Evolutionary conservation across 2,329 filamentous ascomycete genomes (phyloP), one percentile per base, ranked within the genome.

Genomic region (Fusarium graminum): DNA sequence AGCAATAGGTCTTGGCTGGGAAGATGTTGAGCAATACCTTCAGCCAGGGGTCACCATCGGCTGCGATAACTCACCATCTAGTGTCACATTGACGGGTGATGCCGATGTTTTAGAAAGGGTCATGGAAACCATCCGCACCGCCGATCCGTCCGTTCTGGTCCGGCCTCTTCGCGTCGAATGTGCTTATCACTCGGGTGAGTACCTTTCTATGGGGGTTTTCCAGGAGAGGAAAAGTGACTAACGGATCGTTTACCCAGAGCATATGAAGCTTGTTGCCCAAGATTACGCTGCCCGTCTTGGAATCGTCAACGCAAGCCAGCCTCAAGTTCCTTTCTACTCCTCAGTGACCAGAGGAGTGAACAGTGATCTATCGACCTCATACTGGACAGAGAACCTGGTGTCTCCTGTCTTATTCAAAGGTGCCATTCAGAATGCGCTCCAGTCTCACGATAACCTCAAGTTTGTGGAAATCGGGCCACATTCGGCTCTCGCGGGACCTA

Each of bases 101-200:
- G 30, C 39, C 39, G 16, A 52, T 44, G 29, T 38, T 43, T 29
- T 52, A 7, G 49, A 52, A 52, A 36, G 22, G 39, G 49, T 52
- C n/a, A 38, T 52, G 49, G 49, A 28, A 38, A 52, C 29, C 22
- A 52, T 52, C 49, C 49, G 39, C 9, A 52, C 22, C 49, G 39
- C 39, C 39, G 49, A 52, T 38, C 39, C 39, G 22, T 52, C 49
- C 7, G 49, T 52, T 36, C 36, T 52, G 30, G 49, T 52, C 22
- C 49, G 49, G 49, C 49, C 49, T 43, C 49, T 52, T 52, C 49
- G 49, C 39, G 49, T 52, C 49, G 49, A 52, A 52, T 52, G 49
- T 52, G 49, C 49, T 43, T 52, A 52, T 43, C 49, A 52, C 39
- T 52, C 49, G 39, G 39, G 49, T 52, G 29, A 29, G 49, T 43